A percentile compares a stretch with the other conserved stretches of the same genome.
Evolutionary conservation across 2,329 filamentous ascomycete genomes (phyloP).

Genomic region (Cladosporium sp.): DNA sequence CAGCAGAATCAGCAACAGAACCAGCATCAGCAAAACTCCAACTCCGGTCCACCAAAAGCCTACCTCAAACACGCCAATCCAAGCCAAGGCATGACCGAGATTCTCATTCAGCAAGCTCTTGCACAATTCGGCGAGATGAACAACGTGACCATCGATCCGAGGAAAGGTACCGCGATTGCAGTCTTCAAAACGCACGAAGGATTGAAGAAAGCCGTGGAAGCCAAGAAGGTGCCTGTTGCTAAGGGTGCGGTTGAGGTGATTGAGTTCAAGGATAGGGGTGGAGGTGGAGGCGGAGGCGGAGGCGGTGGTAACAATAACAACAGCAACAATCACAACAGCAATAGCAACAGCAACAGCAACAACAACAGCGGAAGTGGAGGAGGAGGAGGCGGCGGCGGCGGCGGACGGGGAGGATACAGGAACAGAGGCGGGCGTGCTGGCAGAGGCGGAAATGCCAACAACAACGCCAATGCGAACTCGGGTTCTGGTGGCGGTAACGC

Average conservation of each 20-base stretch:
- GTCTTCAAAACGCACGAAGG: conserved; percentile 73
- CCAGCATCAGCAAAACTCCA: conserved; percentile 51
- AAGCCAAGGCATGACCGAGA: conserved; percentile 86
- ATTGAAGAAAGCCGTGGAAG: conserved; percentile 73
- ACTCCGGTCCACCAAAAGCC: conserved; percentile 66
- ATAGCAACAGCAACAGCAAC: neutral
- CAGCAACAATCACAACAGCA: neutral
- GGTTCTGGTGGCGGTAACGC: neutral
- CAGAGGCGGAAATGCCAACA: neutral
- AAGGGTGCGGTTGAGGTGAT: conserved; percentile 83
- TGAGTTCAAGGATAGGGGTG: conserved; percentile 62
- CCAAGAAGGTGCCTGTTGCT: conserved; percentile 76
- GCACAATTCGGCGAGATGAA: conserved; percentile 68
- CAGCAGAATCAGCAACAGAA: conserved; percentile 37
- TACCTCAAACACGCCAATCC: conserved; percentile 62
- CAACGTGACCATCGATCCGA: conserved; percentile 86
- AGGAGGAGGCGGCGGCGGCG: neutral
- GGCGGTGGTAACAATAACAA: conserved; percentile 1
- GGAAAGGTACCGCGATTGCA: conserved; percentile 91
- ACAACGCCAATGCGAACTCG: neutral
- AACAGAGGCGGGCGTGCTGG: neutral
- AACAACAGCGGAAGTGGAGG: neutral
- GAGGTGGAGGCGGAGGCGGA: conserved; percentile 14
- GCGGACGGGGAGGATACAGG: neutral
- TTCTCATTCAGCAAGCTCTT: conserved; percentile 70